These are phyloP conservation scores for Annona squamosa DNA, from an alignment of 164 flowering plant genomes.

Conservation along the genomic window DNA sequence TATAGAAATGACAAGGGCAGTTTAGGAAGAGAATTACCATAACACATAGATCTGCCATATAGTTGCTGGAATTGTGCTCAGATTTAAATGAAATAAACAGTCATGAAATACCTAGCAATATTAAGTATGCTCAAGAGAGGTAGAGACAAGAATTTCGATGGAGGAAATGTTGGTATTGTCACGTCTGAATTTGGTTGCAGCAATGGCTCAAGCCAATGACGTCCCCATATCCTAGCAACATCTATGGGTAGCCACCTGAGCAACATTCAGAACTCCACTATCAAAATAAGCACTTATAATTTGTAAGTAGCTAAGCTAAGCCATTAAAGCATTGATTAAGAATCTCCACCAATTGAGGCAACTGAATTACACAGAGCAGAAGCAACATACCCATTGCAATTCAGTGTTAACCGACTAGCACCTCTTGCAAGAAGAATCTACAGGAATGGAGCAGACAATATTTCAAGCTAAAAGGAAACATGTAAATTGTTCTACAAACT, in stretches of 20 bases:
- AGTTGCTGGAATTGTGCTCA: not conserved
- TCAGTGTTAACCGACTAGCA: slow-evolving; percentile 67
- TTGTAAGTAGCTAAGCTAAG: not conserved
- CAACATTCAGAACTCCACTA: slow-evolving; percentile 1
- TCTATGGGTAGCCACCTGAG: slow-evolving; percentile 92
- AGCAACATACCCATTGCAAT: slow-evolving; percentile 82
- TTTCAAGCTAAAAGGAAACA: not conserved
- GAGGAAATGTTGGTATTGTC: slow-evolving; percentile 55
- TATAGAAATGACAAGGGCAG: no score
- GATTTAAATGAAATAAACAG: slow-evolving; percentile 1
- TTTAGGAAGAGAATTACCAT: no score
- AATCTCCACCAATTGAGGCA: not conserved
- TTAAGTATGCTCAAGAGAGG: slow-evolving; percentile 85
- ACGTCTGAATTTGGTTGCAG: slow-evolving; percentile 64
- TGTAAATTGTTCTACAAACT: not conserved
- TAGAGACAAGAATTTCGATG: slow-evolving; percentile 68
- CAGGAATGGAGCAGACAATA: slow-evolving; percentile 12
- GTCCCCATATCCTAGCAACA: slow-evolving; percentile 94
- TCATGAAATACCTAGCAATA: slow-evolving; percentile 70
- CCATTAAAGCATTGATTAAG: not conserved
- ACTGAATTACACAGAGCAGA: not conserved
- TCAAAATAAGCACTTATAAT: not conserved
- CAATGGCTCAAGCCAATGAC: slow-evolving; percentile 91
- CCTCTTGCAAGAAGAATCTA: slow-evolving; percentile 92
- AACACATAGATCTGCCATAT: not conserved